Conservation (phyloP, 139 green algal species). For the Chlamydomonas sp. region DNA sequence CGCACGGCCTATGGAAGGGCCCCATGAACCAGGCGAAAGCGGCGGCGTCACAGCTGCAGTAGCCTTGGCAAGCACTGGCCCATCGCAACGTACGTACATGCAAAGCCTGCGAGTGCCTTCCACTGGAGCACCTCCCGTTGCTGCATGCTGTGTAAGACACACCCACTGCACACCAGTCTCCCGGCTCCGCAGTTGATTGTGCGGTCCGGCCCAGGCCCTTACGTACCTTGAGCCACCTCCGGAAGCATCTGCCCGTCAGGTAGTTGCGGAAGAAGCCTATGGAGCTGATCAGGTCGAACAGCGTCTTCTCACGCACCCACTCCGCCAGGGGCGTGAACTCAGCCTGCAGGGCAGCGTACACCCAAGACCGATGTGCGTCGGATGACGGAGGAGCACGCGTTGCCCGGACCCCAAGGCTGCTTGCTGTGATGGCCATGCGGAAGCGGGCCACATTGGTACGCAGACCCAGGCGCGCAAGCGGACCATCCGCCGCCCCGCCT, state of each 20-base stretch:
- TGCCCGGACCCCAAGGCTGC: too few relatives aligned
- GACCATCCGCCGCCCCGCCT: too few relatives aligned
- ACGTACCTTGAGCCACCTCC: conserved; percentile 72
- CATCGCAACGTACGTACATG: background rate
- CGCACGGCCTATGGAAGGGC: conserved; percentile 60
- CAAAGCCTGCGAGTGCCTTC: too few relatives aligned
- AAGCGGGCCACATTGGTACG: background rate
- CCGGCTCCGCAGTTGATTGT: too few relatives aligned
- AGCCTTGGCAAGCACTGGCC: background rate
- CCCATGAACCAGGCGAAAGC: background rate
- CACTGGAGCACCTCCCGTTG: too few relatives aligned
- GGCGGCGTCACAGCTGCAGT: background rate
- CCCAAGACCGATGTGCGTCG: background rate
- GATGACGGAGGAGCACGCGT: too few relatives aligned
- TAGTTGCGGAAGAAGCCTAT: conserved; percentile 84
- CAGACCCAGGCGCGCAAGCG: background rate
- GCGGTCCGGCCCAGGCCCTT: too few relatives aligned
- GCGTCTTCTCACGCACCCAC: conserved; percentile 78
- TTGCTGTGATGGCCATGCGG: background rate
- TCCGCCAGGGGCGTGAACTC: conserved; percentile 77
- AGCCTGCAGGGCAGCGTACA: conserved; percentile 39
- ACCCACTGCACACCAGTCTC: too few relatives aligned
- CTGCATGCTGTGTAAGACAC: too few relatives aligned
- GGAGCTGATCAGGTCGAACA: conserved; percentile 73
- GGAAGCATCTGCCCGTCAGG: conserved; percentile 69